Evolutionary conservation across 257 asterid species (phyloP).

Genomic region (Jacaranda copaia): DNA sequence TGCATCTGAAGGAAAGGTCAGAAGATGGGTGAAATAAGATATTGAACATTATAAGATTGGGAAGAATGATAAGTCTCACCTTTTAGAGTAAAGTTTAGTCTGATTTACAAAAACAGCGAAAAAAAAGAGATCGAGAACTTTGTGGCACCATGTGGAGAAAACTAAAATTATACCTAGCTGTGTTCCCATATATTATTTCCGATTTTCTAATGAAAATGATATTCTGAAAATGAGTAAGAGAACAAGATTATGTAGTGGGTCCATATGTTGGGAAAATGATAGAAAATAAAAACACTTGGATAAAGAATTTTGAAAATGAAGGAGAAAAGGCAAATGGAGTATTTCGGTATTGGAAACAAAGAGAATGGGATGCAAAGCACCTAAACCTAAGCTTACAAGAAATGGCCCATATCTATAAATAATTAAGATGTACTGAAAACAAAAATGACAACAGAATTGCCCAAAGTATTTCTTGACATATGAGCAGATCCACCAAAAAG

Average conservation of each 20-base stretch:
- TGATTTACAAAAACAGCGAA: neutral
- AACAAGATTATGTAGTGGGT: constrained; percentile 9
- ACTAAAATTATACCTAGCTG: constrained; percentile 9
- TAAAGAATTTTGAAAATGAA: constrained; percentile 22
- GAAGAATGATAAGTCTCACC: neutral
- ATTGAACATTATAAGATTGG: neutral
- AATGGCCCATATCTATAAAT: neutral
- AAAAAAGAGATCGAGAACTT: constrained; percentile 11
- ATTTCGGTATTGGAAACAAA: constrained; percentile 12
- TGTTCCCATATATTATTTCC: constrained; percentile 22
- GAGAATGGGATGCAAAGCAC: neutral
- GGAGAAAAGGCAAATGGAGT: neutral
- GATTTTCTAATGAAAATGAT: constrained; percentile 18
- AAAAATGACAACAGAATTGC: constrained; percentile 9
- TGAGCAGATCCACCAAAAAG: constrained; percentile 5
- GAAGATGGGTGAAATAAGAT: constrained; percentile 26
- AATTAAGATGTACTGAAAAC: neutral
- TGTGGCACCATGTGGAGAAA: constrained; percentile 28
- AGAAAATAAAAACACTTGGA: constrained; percentile 11
- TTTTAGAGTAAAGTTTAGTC: constrained; percentile 14
- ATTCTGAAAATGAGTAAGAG: constrained; percentile 3
- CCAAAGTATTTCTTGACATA: neutral
- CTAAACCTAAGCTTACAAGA: neutral
- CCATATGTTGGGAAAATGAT: neutral
- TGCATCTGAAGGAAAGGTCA: constrained; percentile 58